A percentile compares a stretch with the other conserved stretches of the same genome.
Conservation (phyloP, 2,329 filamentous ascomycete species). For the Didymella exigua region DNA sequence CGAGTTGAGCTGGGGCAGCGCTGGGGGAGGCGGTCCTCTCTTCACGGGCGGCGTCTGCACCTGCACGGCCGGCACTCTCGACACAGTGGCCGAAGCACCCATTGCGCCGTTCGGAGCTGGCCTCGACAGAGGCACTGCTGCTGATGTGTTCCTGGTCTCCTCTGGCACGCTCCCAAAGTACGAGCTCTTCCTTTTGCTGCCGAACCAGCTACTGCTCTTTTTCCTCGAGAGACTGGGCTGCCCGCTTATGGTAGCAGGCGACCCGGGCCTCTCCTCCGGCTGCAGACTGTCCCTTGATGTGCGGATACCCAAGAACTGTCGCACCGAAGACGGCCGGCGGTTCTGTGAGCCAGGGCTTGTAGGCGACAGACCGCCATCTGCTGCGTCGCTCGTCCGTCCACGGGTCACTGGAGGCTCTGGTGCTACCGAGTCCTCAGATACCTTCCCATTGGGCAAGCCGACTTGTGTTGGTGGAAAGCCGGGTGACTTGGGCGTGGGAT, state of each 20-base stretch:
- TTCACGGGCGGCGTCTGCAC: constrained; percentile 24
- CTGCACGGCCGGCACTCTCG: neutral
- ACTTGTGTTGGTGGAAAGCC: constrained; percentile 29
- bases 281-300: constrained; percentile 45
- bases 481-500: constrained; percentile 47
- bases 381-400: constrained; percentile 37
- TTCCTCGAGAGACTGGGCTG: constrained; percentile 41
- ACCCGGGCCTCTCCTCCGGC: constrained; percentile 44
- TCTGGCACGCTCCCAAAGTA: constrained; percentile 44
- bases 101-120: constrained; percentile 26
- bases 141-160: constrained; percentile 33
- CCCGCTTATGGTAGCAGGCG: constrained; percentile 44
- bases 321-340: constrained; percentile 47
- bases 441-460: constrained; percentile 28
- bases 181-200: constrained; percentile 45
- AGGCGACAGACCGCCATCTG: constrained; percentile 37
- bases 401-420: constrained; percentile 21
- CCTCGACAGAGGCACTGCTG: constrained; percentile 2
- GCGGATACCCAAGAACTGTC: constrained; percentile 49
- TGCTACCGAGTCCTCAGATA: constrained; percentile 12
- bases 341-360: constrained; percentile 33
- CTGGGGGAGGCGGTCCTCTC: constrained; percentile 49
- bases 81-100: constrained; percentile 16
- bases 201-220: constrained; percentile 51
- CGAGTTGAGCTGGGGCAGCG: constrained; percentile 46